phyloP scores from a whole-genome alignment of 805 yeast species.

The Metschnikowia santaceciliae region DNA sequence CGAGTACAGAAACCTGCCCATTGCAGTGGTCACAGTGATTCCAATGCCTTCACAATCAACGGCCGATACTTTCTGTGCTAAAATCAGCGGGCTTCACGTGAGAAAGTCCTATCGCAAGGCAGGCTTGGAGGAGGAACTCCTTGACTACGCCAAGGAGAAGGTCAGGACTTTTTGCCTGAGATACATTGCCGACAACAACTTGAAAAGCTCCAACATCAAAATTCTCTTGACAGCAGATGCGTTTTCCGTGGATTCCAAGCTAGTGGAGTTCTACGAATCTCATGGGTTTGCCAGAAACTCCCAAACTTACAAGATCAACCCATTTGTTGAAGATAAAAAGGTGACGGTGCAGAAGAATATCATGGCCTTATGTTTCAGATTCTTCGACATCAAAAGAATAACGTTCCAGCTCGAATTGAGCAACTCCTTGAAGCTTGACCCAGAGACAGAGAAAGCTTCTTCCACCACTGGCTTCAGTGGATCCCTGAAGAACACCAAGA shows the following conservation, averaged over 20 bases:
- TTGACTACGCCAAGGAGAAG: slow-evolving; percentile 57
- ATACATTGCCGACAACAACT: slow-evolving; percentile 18
- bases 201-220: slow-evolving; percentile 24
- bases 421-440: slow-evolving; percentile 3
- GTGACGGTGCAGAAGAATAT: slow-evolving; percentile 7
- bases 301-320: slow-evolving; percentile 25
- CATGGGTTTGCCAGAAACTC: slow-evolving; percentile 43
- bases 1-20: slow-evolving; percentile 65
- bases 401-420: slow-evolving; percentile 24
- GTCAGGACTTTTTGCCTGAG: slow-evolving; percentile 37
- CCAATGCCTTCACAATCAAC: slow-evolving; percentile 37
- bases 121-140: slow-evolving; percentile 59
- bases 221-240: slow-evolving; percentile 45
- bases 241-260: slow-evolving; percentile 48
- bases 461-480: slow-evolving; percentile 4
- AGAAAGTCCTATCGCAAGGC: slow-evolving; percentile 64
- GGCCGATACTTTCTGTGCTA: slow-evolving; percentile 42
- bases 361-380: slow-evolving; percentile 14
- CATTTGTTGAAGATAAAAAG: slow-evolving; percentile 19
- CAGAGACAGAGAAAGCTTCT: slow-evolving; percentile 1
- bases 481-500: slow-evolving; percentile 4
- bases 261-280: slow-evolving; percentile 32
- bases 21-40: slow-evolving; percentile 55
- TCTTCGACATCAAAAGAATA: slow-evolving; percentile 25
- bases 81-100: slow-evolving; percentile 56